Percentiles rank a stretch among this genome's conserved stretches.
Evolutionary conservation across 2,329 filamentous ascomycete species (phyloP).

Genomic region (Coleophoma eucalyptorum): DNA sequence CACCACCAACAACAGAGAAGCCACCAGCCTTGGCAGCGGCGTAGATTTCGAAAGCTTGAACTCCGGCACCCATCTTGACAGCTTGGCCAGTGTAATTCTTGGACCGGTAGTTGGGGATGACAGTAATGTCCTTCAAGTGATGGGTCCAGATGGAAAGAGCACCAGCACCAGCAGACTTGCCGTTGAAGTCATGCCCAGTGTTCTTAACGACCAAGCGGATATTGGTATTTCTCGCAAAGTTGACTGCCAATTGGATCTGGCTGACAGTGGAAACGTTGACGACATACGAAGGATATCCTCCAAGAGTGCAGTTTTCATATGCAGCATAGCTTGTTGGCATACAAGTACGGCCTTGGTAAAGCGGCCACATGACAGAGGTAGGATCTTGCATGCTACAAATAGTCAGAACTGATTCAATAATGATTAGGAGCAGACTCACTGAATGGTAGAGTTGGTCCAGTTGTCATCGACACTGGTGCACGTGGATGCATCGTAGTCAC

Average conservation of each 20-base stretch:
- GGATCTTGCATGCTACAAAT: not conserved
- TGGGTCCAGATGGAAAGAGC: conserved; percentile 12
- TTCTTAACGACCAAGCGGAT: conserved; percentile 11
- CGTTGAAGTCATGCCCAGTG: conserved; percentile 28
- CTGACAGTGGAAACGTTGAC: conserved; percentile 26
- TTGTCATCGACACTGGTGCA: not conserved
- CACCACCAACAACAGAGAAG: conserved; percentile 6
- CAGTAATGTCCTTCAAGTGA: conserved; percentile 9
- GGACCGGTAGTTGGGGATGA: conserved; percentile 4
- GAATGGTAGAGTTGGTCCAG: not conserved
- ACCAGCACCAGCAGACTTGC: conserved; percentile 36
- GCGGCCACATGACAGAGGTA: not conserved
- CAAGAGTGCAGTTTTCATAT: conserved; percentile 12
- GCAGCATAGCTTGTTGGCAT: not conserved
- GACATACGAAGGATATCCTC: conserved; percentile 27
- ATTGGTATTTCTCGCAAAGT: conserved; percentile 15
- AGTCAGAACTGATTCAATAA: not conserved
- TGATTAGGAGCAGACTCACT: not conserved
- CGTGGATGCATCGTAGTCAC: not conserved
- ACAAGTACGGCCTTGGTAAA: not conserved
- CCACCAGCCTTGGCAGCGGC: conserved; percentile 29
- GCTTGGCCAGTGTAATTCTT: conserved; percentile 14
- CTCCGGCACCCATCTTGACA: conserved; percentile 15
- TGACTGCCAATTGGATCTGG: conserved; percentile 26
- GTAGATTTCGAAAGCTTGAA: conserved; percentile 10